Percentiles rank a stretch among this genome's conserved stretches.
Conservation (phyloP, 331 rosid species). For the Dryas integrifolia region DNA sequence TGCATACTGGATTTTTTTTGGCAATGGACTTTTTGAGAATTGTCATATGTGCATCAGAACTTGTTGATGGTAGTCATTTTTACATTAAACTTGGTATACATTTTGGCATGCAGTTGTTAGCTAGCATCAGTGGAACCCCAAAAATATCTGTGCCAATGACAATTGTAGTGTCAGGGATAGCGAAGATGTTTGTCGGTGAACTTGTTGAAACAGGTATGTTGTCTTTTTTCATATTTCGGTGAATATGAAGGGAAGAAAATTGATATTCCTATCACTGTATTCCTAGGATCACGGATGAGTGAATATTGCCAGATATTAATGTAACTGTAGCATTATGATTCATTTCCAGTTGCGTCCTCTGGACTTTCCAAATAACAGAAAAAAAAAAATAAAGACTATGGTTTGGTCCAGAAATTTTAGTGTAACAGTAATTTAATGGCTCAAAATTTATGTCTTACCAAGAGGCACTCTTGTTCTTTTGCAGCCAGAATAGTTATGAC, state of each 20-base stretch:
- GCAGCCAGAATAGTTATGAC: conserved; percentile 80
- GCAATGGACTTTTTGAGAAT: neutral
- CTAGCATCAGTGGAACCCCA: conserved; percentile 81
- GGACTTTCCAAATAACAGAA: neutral
- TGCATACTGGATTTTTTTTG: neutral
- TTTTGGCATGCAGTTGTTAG: conserved; percentile 57
- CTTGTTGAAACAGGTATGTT: conserved; percentile 77
- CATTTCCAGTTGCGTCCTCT: neutral
- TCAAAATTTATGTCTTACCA: neutral
- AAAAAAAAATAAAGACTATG: too few relatives aligned
- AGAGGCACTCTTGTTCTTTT: conserved; percentile 16
- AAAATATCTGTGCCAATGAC: conserved; percentile 88
- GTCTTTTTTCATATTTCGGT: neutral
- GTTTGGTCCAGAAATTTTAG: neutral
- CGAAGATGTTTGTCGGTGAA: conserved; percentile 91
- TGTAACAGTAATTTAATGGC: neutral
- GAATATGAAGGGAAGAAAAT: neutral
- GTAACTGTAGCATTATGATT: neutral
- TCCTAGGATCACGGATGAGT: neutral
- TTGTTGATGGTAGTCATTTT: neutral
- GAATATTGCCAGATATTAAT: neutral
- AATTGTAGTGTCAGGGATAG: conserved; percentile 87
- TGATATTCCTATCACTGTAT: neutral
- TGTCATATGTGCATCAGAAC: neutral
- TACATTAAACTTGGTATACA: neutral